phyloP scores from a whole-genome alignment of 768 basidiomycete genomes.

The Tulasnella sp. region DNA sequence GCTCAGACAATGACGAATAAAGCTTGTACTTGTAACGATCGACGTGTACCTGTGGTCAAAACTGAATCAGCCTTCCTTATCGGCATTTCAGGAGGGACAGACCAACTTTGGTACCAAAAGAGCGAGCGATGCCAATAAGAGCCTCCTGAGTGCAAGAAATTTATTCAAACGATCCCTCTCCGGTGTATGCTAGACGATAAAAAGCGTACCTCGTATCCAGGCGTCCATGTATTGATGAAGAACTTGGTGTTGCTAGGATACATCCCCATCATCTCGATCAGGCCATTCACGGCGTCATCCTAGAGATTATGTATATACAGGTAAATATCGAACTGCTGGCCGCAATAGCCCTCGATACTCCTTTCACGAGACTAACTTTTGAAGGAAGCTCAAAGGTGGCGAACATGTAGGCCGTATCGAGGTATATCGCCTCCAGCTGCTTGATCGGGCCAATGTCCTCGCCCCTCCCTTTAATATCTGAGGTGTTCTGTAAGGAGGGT shows the following conservation, averaged over 20 bases:
- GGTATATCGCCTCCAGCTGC: conserved; percentile 59
- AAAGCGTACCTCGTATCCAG: conserved; percentile 64
- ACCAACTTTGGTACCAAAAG: conserved; percentile 52
- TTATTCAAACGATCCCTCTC: no score
- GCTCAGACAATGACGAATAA: conserved; percentile 46
- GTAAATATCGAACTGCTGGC: no score
- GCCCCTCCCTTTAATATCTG: background rate
- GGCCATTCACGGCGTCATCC: conserved; percentile 53
- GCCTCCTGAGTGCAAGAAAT: no score
- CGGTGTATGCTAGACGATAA: no score
- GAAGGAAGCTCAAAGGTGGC: conserved; percentile 41
- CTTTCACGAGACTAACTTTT: conserved; percentile 39
- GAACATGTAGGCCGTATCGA: conserved; percentile 68
- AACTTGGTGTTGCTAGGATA: conserved; percentile 61
- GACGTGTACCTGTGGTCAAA: conserved; percentile 56
- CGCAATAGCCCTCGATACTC: conserved; percentile 21
- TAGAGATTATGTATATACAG: conserved; percentile 28
- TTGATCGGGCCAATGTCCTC: background rate
- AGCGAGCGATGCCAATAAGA: conserved; percentile 57
- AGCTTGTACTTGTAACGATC: conserved; percentile 78
- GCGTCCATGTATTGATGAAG: conserved; percentile 90
- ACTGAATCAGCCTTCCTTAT: background rate
- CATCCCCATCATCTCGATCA: conserved; percentile 56
- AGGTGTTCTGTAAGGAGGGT: background rate
- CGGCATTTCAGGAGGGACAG: no score